Evolutionary conservation across 140 eudicot genomes (phyloP).

Genomic region (Ambrosia hybrid): DNA sequence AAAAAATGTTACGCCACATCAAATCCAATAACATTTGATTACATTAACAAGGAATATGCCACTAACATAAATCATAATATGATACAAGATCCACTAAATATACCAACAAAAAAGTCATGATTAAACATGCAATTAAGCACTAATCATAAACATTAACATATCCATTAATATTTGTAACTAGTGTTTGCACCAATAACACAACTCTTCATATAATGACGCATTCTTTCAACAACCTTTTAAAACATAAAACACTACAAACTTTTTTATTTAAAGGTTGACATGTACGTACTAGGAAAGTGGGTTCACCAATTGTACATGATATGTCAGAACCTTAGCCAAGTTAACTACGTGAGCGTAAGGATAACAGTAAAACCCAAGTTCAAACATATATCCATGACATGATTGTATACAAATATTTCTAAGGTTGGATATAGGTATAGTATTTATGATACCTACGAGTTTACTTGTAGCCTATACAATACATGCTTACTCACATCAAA

Average conservation of each 20-base stretch:
- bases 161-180: neutral
- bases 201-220: neutral
- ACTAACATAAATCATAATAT: neutral
- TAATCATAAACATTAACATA: neutral
- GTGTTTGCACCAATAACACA: conserved; percentile 9
- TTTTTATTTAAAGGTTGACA: neutral
- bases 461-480: too few relatives aligned
- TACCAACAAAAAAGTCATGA: neutral
- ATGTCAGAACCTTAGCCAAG: neutral
- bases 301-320: neutral
- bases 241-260: neutral
- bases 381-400: too few relatives aligned
- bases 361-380: too few relatives aligned
- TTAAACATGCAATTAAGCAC: conserved; percentile 1
- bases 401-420: too few relatives aligned
- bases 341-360: too few relatives aligned
- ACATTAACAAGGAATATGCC: neutral
- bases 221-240: conserved; percentile 1
- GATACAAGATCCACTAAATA: neutral
- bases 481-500: too few relatives aligned
- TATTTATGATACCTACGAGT: too few relatives aligned
- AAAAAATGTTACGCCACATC: neutral
- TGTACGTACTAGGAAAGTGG: neutral
- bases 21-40: neutral
- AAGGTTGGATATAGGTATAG: too few relatives aligned